Conservation (phyloP, 805 yeast species). For the Saccharomyces jurei region DNA sequence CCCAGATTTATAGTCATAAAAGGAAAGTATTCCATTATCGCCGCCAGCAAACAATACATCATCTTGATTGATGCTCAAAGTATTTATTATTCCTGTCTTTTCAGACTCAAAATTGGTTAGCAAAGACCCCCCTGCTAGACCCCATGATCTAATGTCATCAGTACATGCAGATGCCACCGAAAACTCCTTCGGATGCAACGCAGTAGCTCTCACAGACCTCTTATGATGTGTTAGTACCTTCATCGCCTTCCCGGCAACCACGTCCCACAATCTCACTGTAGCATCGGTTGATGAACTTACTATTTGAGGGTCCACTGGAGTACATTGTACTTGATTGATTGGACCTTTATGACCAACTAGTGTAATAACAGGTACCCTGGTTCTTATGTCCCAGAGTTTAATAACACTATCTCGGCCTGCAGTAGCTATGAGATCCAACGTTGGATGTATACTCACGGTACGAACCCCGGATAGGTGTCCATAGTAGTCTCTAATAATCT, state of each 20-base stretch:
- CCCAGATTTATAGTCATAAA: constrained; percentile 74
- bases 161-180: constrained; percentile 77
- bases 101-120: constrained; percentile 45
- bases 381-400: constrained; percentile 89
- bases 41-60: constrained; percentile 73
- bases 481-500: constrained; percentile 76
- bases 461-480: constrained; percentile 92
- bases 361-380: constrained; percentile 65
- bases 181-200: constrained; percentile 57
- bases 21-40: constrained; percentile 70
- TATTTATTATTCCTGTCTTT: constrained; percentile 47
- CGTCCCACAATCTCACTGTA: constrained; percentile 84
- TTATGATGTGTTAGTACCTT: constrained; percentile 77
- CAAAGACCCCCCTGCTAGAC: constrained; percentile 66
- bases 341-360: constrained; percentile 76
- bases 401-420: constrained; percentile 87
- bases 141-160: constrained; percentile 78
- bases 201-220: constrained; percentile 69
- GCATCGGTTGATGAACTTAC: constrained; percentile 77
- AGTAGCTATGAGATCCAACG: constrained; percentile 68
- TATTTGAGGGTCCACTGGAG: constrained; percentile 76
- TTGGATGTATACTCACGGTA: constrained; percentile 79
- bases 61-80: constrained; percentile 52
- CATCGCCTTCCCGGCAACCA: constrained; percentile 62
- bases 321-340: constrained; percentile 59